These are phyloP conservation scores for Coemansia sp. DNA, from an alignment of 192 early-diverging fungal species.

Conservation along the genomic window DNA sequence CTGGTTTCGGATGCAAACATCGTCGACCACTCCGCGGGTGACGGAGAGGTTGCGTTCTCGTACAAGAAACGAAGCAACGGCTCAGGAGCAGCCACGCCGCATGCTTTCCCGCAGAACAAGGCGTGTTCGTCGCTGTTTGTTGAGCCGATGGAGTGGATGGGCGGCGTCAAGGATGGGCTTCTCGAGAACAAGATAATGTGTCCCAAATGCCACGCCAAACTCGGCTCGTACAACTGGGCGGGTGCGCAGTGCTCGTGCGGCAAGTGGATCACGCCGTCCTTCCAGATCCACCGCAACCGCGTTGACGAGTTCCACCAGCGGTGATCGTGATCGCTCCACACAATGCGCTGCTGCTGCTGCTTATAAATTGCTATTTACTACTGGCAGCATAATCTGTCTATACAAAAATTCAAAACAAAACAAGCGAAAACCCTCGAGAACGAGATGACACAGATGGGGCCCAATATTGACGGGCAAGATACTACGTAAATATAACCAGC, in stretches of 20 bases:
- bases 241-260: conserved; percentile 76
- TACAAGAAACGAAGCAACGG: conserved; percentile 67
- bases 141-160: conserved; percentile 84
- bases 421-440: neutral
- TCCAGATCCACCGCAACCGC: conserved; percentile 72
- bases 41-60: conserved; percentile 70
- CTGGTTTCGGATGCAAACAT: conserved; percentile 66
- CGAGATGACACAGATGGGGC: neutral
- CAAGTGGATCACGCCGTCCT: conserved; percentile 77
- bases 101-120: conserved; percentile 49
- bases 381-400: conserved; percentile 4
- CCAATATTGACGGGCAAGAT: neutral
- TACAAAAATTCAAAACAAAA: conserved; percentile 7
- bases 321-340: neutral
- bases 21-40: conserved; percentile 67
- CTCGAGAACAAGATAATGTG: conserved; percentile 73
- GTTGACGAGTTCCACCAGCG: conserved; percentile 62
- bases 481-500: conserved; percentile 47
- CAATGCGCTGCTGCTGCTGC: neutral
- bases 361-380: too few species aligned
- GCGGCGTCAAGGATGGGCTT: conserved; percentile 57
- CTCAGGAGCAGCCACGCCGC: conserved; percentile 45
- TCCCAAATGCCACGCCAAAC: conserved; percentile 76
- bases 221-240: conserved; percentile 82
- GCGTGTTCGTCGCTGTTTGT: conserved; percentile 78